Percentiles rank a stretch among this genome's conserved stretches.
These are phyloP conservation scores for Salix arbutifolia DNA, from an alignment of 345 rosid genomes.

Conservation along the genomic window DNA sequence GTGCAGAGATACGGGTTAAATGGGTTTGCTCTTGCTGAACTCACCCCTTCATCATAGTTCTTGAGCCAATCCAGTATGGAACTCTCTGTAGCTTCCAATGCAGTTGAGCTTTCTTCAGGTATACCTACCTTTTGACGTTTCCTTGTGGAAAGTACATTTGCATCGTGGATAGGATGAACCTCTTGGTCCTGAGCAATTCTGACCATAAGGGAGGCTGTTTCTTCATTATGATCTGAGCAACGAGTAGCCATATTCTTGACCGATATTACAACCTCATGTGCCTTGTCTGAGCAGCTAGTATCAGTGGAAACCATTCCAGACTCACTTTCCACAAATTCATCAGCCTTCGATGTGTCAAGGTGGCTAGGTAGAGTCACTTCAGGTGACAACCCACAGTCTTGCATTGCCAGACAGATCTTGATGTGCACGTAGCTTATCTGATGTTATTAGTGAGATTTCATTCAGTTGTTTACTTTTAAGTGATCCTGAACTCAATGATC, in stretches of 20 bases:
- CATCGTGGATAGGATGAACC: not conserved
- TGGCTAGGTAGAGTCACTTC: conserved; percentile 14
- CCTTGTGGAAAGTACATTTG: conserved; percentile 3
- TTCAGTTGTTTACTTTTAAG: not conserved
- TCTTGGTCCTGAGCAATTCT: conserved; percentile 2
- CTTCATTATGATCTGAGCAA: not conserved
- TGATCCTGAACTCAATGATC: not conserved
- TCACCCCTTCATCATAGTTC: conserved; percentile 38
- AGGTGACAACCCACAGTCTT: conserved; percentile 20
- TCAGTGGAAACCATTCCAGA: conserved; percentile 4
- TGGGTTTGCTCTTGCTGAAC: conserved; percentile 3
- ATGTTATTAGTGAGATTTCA: not conserved
- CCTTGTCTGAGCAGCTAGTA: not conserved
- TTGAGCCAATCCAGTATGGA: conserved; percentile 28
- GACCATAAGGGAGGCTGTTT: not conserved
- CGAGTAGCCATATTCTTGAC: not conserved
- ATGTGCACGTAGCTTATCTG: conserved; percentile 44
- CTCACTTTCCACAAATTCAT: conserved; percentile 2
- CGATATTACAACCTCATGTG: conserved; percentile 7
- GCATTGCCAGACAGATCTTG: conserved; percentile 34
- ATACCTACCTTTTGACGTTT: conserved; percentile 35
- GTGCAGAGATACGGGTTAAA: not conserved
- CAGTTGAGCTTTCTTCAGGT: conserved; percentile 9
- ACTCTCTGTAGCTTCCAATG: conserved; percentile 24
- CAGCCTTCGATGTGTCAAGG: not conserved